Conservation (phyloP, 2,329 filamentous ascomycete species). For the Scedosporium dehoogii region DNA sequence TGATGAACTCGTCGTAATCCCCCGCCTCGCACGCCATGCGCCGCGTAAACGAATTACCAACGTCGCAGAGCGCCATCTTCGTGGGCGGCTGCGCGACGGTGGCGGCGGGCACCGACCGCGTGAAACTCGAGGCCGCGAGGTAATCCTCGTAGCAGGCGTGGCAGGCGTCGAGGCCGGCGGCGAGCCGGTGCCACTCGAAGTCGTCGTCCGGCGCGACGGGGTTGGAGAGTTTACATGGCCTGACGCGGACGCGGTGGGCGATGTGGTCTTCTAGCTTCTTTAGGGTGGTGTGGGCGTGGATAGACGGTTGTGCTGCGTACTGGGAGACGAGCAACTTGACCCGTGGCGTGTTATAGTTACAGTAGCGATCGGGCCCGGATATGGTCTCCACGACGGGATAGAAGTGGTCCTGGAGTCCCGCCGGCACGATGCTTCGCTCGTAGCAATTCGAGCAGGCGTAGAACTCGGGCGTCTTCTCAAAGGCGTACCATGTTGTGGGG, state of each 20-base stretch:
- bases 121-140: conserved; percentile 1
- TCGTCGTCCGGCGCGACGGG: conserved; percentile 1
- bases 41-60: conserved; percentile 3
- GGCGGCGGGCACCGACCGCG: not conserved
- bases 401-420: not conserved
- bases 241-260: not conserved
- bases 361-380: conserved; percentile 4
- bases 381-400: conserved; percentile 4
- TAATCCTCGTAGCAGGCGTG: conserved; percentile 5
- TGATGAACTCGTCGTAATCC: conserved; percentile 7
- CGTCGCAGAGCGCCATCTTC: conserved; percentile 6
- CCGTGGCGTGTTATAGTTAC: conserved; percentile 4
- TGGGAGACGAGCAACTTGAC: not conserved
- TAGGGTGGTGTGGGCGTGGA: not conserved
- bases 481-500: conserved; percentile 6
- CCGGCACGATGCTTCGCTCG: not conserved
- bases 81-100: conserved; percentile 3
- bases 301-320: not conserved
- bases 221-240: not conserved
- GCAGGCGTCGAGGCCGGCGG: conserved; percentile 4
- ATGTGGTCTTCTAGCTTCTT: conserved; percentile 1
- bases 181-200: conserved; percentile 3
- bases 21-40: conserved; percentile 4
- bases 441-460: conserved; percentile 6
- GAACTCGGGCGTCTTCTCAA: conserved; percentile 1